Conservation (phyloP, 768 basidiomycete genomes). For the Suillus plorans region DNA sequence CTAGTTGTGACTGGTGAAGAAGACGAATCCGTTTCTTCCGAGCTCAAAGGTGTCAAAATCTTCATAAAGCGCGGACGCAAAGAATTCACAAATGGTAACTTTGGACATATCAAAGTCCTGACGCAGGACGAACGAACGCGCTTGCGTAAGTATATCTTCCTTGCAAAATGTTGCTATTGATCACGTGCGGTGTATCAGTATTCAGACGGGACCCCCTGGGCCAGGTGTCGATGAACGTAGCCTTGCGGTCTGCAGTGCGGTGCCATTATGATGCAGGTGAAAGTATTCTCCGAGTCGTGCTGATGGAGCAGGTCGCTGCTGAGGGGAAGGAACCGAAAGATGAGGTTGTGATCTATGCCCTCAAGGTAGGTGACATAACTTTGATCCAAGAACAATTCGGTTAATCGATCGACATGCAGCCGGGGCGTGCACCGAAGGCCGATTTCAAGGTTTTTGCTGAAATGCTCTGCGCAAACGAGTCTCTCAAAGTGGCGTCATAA, state of each 20-base stretch:
- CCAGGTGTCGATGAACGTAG: constrained; percentile 69
- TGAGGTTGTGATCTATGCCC: constrained; percentile 60
- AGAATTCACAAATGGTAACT: constrained; percentile 59
- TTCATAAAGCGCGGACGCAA: constrained; percentile 40
- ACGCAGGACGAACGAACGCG: constrained; percentile 33
- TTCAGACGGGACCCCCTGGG: constrained; percentile 71
- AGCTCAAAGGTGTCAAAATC: constrained; percentile 61
- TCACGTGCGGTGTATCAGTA: constrained; percentile 41
- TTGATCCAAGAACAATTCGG: background rate
- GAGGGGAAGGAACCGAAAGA: constrained; percentile 24
- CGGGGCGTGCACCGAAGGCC: constrained; percentile 44
- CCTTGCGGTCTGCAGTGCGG: constrained; percentile 52
- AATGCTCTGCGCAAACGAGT: constrained; percentile 40
- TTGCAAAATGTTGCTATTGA: constrained; percentile 14
- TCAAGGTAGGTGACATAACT: constrained; percentile 47
- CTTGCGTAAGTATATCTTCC: constrained; percentile 30
- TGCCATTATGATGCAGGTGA: constrained; percentile 60
- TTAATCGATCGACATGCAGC: constrained; percentile 16
- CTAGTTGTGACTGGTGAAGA: constrained; percentile 60
- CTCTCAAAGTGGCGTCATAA: constrained; percentile 16
- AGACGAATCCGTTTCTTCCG: constrained; percentile 53
- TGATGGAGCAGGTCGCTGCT: constrained; percentile 45
- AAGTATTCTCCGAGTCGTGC: constrained; percentile 51
- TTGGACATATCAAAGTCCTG: constrained; percentile 62
- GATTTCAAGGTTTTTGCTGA: constrained; percentile 57